A percentile compares a stretch with the other conserved stretches of the same genome.
Evolutionary conservation across 192 early-diverging fungal species (phyloP).

Genomic region (Coemansia sp.): DNA sequence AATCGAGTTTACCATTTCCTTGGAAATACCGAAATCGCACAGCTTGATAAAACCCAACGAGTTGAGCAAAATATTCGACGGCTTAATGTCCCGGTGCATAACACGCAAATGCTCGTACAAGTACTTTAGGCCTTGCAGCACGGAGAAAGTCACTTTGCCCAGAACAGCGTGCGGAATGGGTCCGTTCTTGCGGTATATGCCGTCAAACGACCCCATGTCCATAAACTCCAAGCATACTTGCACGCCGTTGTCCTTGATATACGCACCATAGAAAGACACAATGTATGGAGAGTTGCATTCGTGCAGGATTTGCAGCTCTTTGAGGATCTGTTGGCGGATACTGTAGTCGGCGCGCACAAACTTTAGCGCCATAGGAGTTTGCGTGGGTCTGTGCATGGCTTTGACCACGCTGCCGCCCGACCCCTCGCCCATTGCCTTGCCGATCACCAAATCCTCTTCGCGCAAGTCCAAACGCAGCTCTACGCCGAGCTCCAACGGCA

Average conservation of each 20-base stretch:
- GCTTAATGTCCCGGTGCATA: constrained; percentile 92
- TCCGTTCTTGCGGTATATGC: constrained; percentile 88
- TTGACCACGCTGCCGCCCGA: constrained; percentile 88
- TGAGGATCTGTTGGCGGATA: constrained; percentile 85
- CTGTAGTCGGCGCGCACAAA: constrained; percentile 62
- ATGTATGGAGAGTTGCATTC: constrained; percentile 95
- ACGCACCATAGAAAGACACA: constrained; percentile 97
- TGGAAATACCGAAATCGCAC: constrained; percentile 91
- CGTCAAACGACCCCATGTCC: constrained; percentile 90
- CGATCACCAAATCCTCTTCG: constrained; percentile 75
- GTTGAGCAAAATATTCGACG: constrained; percentile 85
- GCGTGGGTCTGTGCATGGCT: constrained; percentile 83
- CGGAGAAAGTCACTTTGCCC: constrained; percentile 77
- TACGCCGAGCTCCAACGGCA: constrained; percentile 64
- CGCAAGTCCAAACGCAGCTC: constrained; percentile 74
- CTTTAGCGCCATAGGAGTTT: constrained; percentile 93
- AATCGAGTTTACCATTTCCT: constrained; percentile 79
- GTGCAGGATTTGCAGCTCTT: constrained; percentile 94
- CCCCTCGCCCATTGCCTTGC: constrained; percentile 87
- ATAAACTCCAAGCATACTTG: constrained; percentile 98
- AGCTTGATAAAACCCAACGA: constrained; percentile 77
- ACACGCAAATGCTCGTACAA: constrained; percentile 87
- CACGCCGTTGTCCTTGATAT: constrained; percentile 77
- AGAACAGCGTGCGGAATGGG: constrained; percentile 87
- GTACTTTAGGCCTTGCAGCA: constrained; percentile 76